Evolutionary conservation across 129 eudicot species (phyloP).

Genomic region (Saposhnikovia divaricata): DNA sequence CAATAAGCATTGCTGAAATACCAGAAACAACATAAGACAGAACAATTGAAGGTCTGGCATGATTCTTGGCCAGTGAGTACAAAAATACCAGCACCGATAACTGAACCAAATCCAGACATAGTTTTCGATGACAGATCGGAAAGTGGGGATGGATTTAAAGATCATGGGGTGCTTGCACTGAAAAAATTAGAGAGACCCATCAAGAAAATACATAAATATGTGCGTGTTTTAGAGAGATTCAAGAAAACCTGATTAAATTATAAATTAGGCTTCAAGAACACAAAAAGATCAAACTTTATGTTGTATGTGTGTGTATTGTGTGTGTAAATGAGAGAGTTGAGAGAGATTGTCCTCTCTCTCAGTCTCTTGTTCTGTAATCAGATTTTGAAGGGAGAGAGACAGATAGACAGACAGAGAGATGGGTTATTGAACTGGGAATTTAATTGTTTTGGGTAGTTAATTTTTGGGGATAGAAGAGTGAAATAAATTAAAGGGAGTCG

Average conservation of each 20-base stretch:
- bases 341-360: background rate
- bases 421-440: background rate
- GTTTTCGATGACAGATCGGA: constrained; percentile 17
- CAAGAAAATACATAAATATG: background rate
- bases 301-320: background rate
- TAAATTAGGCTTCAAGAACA: background rate
- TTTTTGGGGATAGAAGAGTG: background rate
- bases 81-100: constrained; percentile 74
- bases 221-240: background rate
- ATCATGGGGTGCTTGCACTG: constrained; percentile 3
- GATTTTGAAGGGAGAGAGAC: background rate
- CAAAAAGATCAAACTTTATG: background rate
- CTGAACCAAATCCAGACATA: constrained; percentile 75
- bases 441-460: background rate
- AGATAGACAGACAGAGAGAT: too few relatives aligned
- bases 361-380: background rate
- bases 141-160: background rate
- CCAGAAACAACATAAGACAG: too few relatives aligned
- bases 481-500: too few relatives aligned
- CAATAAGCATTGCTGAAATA: too few relatives aligned
- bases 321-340: background rate
- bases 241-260: background rate
- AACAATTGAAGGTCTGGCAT: too few relatives aligned
- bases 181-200: background rate
- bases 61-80: constrained; percentile 81